Evolutionary conservation across 257 asterid species (phyloP), one percentile per base, ranked within the genome.

Genomic region (Ocimum tenuiflorum): DNA sequence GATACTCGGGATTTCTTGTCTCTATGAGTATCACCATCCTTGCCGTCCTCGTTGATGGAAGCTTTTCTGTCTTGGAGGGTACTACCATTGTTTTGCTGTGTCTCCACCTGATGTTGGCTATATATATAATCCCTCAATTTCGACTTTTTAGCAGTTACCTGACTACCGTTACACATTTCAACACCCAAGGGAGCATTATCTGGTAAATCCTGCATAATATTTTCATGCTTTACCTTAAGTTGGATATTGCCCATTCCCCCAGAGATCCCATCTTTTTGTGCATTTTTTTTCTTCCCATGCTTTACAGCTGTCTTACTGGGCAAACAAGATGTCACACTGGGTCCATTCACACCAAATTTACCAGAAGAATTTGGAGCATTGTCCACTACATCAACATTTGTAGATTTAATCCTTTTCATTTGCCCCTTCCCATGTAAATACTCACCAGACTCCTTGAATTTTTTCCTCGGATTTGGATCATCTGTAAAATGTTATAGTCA

Each of bases 381-480:
- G 53, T 75, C 78, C 62, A 52, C 60, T 33, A 29, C 46, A 63
- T 46, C 49, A 18, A 54, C 76, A 65, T 69, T 78, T 8, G 71
- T 80, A 68, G 70, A 68, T 70, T 81, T 83, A 39, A 66, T 73
- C 77, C 61, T 82, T 69, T 75, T 80, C 63, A 55, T 39, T 70
- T 45, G 78, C 69, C 68, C 50, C 75, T 45, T 79, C 72, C 73
- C 86, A 41, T 27, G 67, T 63, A 62, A 81, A 68, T 60, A 63
- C 67, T 79, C 80, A 63, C 71, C 72, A 51, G 85, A 67, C 69
- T 80, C 91, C 70, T 78, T 82, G 56, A 43, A 19, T 81, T 71
- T 85, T 77, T 82, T 88, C 60, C 76, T 83, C n/a, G 65, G 80
- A 66, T 75, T 78, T 62, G 62, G 73, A 75, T 75, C 81, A 80